Percentiles rank a stretch among this genome's conserved stretches.
phyloP scores from a whole-genome alignment of 257 asterid genomes.

The Petunia secreta region DNA sequence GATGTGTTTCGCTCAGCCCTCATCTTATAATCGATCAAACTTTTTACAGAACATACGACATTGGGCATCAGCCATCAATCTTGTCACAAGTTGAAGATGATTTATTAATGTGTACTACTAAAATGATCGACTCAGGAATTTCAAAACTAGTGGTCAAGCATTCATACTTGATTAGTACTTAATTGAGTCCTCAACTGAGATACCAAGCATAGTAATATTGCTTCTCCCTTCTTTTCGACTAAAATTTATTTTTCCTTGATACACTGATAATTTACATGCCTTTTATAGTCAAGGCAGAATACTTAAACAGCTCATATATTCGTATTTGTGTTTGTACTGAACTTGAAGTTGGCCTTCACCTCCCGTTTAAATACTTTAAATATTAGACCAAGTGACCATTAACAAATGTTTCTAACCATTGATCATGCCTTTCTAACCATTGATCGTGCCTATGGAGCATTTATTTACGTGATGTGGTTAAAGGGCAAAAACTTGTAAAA shows the following conservation, averaged over 20 bases:
- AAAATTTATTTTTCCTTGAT: background rate
- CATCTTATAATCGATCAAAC: background rate
- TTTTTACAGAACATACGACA: background rate
- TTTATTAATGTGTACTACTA: background rate
- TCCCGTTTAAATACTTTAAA: no score
- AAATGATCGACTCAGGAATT: background rate
- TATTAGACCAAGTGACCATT: no score
- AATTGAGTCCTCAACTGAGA: slow-evolving; percentile 1
- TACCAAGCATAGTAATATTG: background rate
- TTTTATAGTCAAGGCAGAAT: background rate
- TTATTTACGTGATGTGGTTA: no score
- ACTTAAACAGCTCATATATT: background rate
- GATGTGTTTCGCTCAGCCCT: no score
- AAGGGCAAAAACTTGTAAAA: no score
- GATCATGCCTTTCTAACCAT: no score
- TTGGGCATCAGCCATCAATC: background rate
- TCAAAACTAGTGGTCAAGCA: background rate
- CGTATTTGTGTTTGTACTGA: no score
- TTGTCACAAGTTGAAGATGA: background rate
- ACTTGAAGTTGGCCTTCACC: no score
- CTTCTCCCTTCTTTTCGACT: background rate
- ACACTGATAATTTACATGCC: background rate
- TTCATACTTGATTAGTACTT: background rate
- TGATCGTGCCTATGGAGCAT: no score
- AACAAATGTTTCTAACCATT: no score